Percentiles rank a stretch among this genome's conserved stretches.
phyloP scores from a whole-genome alignment of 192 early-diverging fungal species.

The Coemansia sp. region DNA sequence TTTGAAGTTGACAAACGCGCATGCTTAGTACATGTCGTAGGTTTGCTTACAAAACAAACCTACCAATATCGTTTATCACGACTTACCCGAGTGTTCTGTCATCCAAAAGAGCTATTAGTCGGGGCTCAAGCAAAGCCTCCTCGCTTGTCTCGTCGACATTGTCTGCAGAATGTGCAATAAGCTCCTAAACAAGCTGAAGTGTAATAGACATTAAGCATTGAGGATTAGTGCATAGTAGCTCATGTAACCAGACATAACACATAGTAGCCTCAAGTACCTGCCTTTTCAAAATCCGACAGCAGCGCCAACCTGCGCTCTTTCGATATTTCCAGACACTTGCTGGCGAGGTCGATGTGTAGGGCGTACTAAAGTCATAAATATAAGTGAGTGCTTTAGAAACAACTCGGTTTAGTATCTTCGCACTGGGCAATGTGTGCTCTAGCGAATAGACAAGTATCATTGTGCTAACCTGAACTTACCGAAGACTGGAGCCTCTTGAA shows the following conservation, averaged over 20 bases:
- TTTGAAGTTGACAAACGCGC: not conserved
- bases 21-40: not conserved
- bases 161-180: conserved; percentile 18
- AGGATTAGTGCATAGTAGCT: not conserved
- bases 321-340: conserved; percentile 44
- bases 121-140: conserved; percentile 26
- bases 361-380: conserved; percentile 35
- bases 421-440: not conserved
- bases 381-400: not conserved
- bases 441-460: too few relatives aligned
- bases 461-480: conserved; percentile 22
- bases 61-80: too few relatives aligned
- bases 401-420: not conserved
- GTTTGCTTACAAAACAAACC: too few relatives aligned
- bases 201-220: not conserved
- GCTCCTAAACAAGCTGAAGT: not conserved
- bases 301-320: conserved; percentile 23
- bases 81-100: conserved; percentile 39
- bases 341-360: conserved; percentile 52
- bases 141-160: conserved; percentile 9
- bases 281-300: conserved; percentile 54
- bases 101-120: conserved; percentile 42
- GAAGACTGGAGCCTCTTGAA: conserved; percentile 47
- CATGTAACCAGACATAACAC: not conserved
- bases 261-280: conserved; percentile 8